Evolutionary conservation across 108 stramenopile genomes (phyloP), one percentile per base, ranked within the genome.

Genomic region (Cyclotella choctawhatcheeana): DNA sequence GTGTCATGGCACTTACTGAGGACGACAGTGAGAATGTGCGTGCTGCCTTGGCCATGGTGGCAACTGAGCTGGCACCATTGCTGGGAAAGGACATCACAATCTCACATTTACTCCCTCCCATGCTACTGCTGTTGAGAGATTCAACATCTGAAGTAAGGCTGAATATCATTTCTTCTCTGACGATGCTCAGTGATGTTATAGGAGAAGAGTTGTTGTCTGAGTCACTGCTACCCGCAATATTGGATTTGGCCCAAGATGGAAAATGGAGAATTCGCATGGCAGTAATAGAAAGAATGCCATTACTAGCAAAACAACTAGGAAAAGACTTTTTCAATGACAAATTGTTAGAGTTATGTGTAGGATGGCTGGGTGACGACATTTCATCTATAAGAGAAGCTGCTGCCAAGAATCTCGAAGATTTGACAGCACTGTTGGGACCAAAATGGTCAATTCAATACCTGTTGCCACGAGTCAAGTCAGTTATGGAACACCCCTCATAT

Each of bases 211-310:
- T 97, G 33, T 77, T 99, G 37, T 82, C 90, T n/a, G 93, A 98
- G 74, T 92, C 95, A 18, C 74, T 99, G 13, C 69, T 98, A 27
- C 99, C 99, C 3, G 99, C 98, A 24, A 96, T 99, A 84, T 66
- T 98, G 27, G 95, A 97, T 67, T 79, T 99, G 44, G 96, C 98
- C 10, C 92, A 97, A 74, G 97, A 98, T 83, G 87, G 90, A 50
- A 97, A 97, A 77, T 99, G 98, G 98, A 82, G 85, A 67, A 97
- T 98, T 70, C 90, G 99, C 27, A 77, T 96, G 3, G 97, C 97
- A 13, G 96, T 98, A 58, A 96, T 99, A 55, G 88, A 96, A 63
- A 95, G 94, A 71, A 93, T 95, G 43, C 99, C 99, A 12, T 69
- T 95, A 40, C 74, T 99, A 44, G 98, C 96, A 5, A 84, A 88